phyloP scores from a whole-genome alignment of 148 eudicot genomes.

The Agrostemma githago region DNA sequence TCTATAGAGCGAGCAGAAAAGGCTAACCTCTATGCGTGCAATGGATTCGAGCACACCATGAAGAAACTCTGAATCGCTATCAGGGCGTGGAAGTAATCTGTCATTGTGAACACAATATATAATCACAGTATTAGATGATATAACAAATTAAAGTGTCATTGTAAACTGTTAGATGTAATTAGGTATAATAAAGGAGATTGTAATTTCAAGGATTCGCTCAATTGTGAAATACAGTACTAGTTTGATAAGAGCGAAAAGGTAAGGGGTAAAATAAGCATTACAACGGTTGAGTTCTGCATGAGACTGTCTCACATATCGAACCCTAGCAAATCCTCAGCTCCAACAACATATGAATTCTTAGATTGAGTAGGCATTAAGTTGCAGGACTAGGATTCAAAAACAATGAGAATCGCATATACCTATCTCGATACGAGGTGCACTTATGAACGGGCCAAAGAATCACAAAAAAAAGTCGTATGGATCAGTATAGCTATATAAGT shows the following conservation, averaged over 20 bases:
- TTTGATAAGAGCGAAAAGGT: too few species aligned
- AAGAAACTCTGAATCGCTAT: conserved; percentile 68
- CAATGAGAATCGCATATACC: too few species aligned
- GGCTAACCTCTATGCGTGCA: conserved; percentile 82
- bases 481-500: not conserved
- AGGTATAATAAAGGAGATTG: not conserved
- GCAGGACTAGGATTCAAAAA: too few species aligned
- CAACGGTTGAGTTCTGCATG: too few species aligned
- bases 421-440: too few species aligned
- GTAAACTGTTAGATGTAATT: not conserved
- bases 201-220: too few species aligned
- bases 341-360: too few species aligned
- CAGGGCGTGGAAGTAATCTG: conserved; percentile 88
- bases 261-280: too few species aligned
- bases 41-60: conserved; percentile 95
- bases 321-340: too few species aligned
- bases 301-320: too few species aligned
- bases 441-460: not conserved
- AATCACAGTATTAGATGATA: not conserved
- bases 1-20: not conserved
- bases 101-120: not conserved
- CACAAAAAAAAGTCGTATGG: not conserved
- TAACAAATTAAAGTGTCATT: not conserved
- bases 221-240: too few species aligned
- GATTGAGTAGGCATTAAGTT: too few species aligned